Evolutionary conservation across 1,284 basidiomycete genomes (phyloP), one percentile per base, ranked within the genome.

Genomic region (Ustilago sp.): DNA sequence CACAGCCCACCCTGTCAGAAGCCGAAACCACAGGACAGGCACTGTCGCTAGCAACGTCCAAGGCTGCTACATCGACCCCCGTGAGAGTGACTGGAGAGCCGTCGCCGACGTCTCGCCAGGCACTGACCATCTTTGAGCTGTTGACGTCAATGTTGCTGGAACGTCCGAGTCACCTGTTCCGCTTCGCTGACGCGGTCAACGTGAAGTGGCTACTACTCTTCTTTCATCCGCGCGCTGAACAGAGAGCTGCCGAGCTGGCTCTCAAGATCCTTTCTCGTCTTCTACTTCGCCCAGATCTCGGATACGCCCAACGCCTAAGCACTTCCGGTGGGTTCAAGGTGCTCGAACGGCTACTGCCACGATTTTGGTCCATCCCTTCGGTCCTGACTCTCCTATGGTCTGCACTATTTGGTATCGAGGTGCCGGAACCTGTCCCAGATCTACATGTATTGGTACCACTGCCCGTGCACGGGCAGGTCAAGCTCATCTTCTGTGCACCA

Each of bases 311-410:
- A 39, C 91, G 90, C 74, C 92, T 94, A 82, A 88, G 89, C 8
- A 87, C 90, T 12, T 88, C 90, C 0, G 89, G 94, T 1, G 93
- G 93, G 0, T 87, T 93, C 41, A 90, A 92, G 8, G 90, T 93
- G 4, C 90, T 94, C 35, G 89, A 89, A 60, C 88, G 94, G 17
- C 88, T 94, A 7, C 88, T 94, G 31, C 89, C 94, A 3, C 91
- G 92, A 7, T 89, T 91, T 19, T 88, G 89, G 32, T 92, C 93
- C 1, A 88, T 91, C 2, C 86, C 92, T 0, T 77, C 87, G 23
- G 88, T 92, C 5, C 89, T 15, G 88, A 88, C 32, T 89, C 91
- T 66, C 87, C 92, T 38, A 87, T 94, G 15, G 87, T 87, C 9
- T 86, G 93, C 41, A 88, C 93, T 52, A 87, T 88, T 31, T 87